Evolutionary conservation across 192 early-diverging fungal genomes (phyloP), one percentile per base, ranked within the genome.

Genomic region (Obelidium mucronatum): DNA sequence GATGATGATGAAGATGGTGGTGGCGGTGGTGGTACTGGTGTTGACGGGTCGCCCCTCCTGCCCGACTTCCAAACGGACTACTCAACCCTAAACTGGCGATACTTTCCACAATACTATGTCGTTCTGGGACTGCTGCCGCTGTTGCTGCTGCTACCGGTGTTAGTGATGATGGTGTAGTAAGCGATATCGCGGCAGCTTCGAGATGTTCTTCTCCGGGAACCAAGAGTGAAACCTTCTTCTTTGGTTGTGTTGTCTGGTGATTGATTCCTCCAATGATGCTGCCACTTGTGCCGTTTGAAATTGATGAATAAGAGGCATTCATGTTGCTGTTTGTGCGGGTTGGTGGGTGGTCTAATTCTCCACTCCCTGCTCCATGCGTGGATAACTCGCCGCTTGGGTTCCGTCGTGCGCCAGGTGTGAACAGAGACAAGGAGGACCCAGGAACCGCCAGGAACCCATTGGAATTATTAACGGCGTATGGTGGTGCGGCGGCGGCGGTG

Each of bases 211-310:
- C 34, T 24, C 48, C 66, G 1, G 67, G 66, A 39, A 70, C 65
- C 17, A 76, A 31, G 56, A 77, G 58, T 36, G 76, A 77, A 2
- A 77, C 76, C 44, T 77, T 77, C 67, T 69, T 67, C 34, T 61
- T 36, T 1, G 72, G 59, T n/a, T n/a, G n/a, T n/a, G n/a, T n/a
- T n/a, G n/a, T n/a, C n/a, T n/a, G n/a, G n/a, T n/a, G n/a, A n/a
- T n/a, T n/a, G n/a, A n/a, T n/a, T n/a, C n/a, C n/a, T n/a, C n/a
- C n/a, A n/a, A n/a, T n/a, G n/a, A n/a, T n/a, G n/a, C n/a, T n/a
- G n/a, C n/a, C n/a, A n/a, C n/a, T n/a, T n/a, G n/a, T n/a, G n/a
- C n/a, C n/a, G n/a, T n/a, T n/a, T n/a, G n/a, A n/a, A n/a, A n/a
- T n/a, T n/a, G n/a, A n/a, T n/a, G n/a, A n/a, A n/a, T n/a, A n/a